Percentiles rank a stretch among this genome's conserved stretches.
These are phyloP conservation scores for Sanghuangporus baumii DNA, from an alignment of 1,284 basidiomycete genomes.

Conservation along the genomic window DNA sequence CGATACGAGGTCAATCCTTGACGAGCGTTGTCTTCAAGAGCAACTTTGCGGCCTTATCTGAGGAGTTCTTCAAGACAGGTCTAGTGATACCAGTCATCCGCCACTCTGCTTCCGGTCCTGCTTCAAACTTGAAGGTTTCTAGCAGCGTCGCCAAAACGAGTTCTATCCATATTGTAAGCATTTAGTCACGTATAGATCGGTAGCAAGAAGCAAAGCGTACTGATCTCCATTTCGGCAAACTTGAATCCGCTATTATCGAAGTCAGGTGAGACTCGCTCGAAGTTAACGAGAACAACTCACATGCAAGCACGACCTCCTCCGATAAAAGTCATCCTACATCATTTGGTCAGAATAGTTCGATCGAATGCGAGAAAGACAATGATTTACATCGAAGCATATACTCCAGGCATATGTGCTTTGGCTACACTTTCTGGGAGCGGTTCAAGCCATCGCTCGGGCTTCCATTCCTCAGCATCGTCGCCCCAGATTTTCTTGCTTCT, in stretches of 20 bases:
- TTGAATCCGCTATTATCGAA: slow-evolving; percentile 8
- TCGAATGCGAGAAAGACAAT: not conserved
- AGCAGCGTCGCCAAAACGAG: slow-evolving; percentile 8
- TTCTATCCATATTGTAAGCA: not conserved
- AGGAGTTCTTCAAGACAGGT: too few relatives aligned
- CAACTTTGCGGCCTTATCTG: too few relatives aligned
- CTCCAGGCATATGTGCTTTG: slow-evolving; percentile 28
- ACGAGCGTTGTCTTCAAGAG: too few relatives aligned
- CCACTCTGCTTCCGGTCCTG: not conserved
- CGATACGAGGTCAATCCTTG: too few relatives aligned
- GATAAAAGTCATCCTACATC: slow-evolving; percentile 32
- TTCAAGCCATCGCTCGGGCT: slow-evolving; percentile 12
- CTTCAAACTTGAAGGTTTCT: slow-evolving; percentile 5
- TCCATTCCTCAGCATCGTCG: slow-evolving; percentile 16
- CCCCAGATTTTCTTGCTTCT: slow-evolving; percentile 18
- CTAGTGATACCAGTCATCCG: too few relatives aligned
- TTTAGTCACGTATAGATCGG: too few relatives aligned
- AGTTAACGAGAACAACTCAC: slow-evolving; percentile 20
- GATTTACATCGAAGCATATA: slow-evolving; percentile 32
- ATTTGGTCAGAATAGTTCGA: too few relatives aligned
- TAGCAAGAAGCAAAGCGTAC: not conserved
- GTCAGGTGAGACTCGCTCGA: not conserved
- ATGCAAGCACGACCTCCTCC: slow-evolving; percentile 32
- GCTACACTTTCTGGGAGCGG: slow-evolving; percentile 17
- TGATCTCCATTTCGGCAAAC: slow-evolving; percentile 13